These are phyloP conservation scores for Talaromyces thailandensis DNA, from an alignment of 495 filamentous ascomycete genomes.

Conservation along the genomic window DNA sequence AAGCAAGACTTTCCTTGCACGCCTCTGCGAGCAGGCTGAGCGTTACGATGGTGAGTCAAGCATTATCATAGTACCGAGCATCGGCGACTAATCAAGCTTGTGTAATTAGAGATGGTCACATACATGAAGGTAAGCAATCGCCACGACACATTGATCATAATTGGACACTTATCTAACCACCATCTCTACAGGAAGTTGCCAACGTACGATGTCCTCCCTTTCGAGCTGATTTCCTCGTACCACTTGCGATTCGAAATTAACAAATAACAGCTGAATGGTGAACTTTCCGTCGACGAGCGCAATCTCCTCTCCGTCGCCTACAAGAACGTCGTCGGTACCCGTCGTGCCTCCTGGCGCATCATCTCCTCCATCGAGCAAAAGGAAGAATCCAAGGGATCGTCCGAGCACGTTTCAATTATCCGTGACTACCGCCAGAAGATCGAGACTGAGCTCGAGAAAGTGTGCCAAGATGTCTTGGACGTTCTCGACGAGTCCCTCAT, in stretches of 20 bases:
- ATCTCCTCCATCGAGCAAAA: constrained; percentile 99
- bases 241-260: not conserved
- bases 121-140: constrained; percentile 85
- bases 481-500: constrained; percentile 94
- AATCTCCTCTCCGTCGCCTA: constrained; percentile 98
- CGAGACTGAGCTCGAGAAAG: constrained; percentile 92
- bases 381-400: constrained; percentile 98
- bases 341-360: constrained; percentile 98
- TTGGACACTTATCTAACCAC: constrained; percentile 22
- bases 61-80: not conserved
- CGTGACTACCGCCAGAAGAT: constrained; percentile 99
- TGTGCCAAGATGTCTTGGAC: constrained; percentile 97
- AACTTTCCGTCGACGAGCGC: constrained; percentile 93
- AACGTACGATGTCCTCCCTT: constrained; percentile 52
- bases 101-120: constrained; percentile 82
- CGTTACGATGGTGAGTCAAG: constrained; percentile 85
- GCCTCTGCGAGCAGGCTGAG: constrained; percentile 99
- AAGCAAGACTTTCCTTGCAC: constrained; percentile 99
- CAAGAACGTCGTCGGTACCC: constrained; percentile 99
- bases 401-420: constrained; percentile 93
- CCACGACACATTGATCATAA: constrained; percentile 9
- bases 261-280: constrained; percentile 55
- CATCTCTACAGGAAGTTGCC: constrained; percentile 70
- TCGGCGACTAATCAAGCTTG: constrained; percentile 10
- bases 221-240: not conserved